Evolutionary conservation across 331 rosid species (phyloP), one percentile per base, ranked within the genome.

Genomic region (Erythrophleum ivorense): DNA sequence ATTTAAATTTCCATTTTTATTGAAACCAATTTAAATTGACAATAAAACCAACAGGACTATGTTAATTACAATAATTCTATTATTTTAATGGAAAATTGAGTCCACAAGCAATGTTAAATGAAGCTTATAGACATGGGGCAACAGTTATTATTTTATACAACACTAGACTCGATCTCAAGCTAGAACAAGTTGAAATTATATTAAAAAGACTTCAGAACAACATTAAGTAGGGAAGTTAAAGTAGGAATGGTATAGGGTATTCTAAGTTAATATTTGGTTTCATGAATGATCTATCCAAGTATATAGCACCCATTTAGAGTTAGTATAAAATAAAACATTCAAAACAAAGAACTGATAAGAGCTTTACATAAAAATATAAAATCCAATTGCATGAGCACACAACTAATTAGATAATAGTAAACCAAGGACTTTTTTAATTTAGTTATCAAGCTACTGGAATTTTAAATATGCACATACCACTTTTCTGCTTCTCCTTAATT

Each of bases 401-500:
- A 43, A 73, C 86, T 43, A 53, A 18, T 63, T 54, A 49, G 29
- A 67, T 63, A 68, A 71, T 41, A 74, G 77, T 76, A 65, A 77
- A 68, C 64, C 71, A 75, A 13, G 5, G 49, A 60, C 19, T 15
- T 5, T 11, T 7, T 18, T 48, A 7, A 67, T 34, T 78, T 48
- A 63, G 71, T 46, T 63, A 82, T 58, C 24, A 60, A 52, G 68
- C 40, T 49, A 58, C 33, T 52, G 71, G 24, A 84, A 67, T 31
- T 74, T 5, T 81, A 54, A 78, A 78, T 43, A 60, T 49, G 63
- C 43, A 72, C 84, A 48, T 90, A 94, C 98, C 95, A 6, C 73
- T 87, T 79, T 84, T 88, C 92, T 82, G 71, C 75, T 78, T 87
- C 70, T 88, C 91, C 79, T 88, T 87, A 46, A 92, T 82, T 66